Evolutionary conservation across 2,329 filamentous ascomycete species (phyloP).

Genomic region (Stylonectria norvegica): DNA sequence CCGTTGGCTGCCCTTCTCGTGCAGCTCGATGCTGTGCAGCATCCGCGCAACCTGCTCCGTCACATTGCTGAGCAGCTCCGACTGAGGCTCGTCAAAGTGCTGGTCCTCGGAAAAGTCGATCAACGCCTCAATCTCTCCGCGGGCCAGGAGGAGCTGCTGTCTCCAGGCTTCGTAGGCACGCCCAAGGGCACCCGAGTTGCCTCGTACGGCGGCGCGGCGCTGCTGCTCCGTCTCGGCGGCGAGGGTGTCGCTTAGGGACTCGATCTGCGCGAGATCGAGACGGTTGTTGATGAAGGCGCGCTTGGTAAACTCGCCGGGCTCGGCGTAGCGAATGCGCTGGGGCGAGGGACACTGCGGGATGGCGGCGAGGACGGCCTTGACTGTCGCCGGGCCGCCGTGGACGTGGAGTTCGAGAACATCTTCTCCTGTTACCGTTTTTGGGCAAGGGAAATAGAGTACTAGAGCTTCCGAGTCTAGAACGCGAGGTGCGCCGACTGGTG

Average conservation of each 20-base stretch:
- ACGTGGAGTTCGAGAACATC: slow-evolving; percentile 90
- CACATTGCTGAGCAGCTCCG: slow-evolving; percentile 68
- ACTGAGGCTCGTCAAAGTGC: slow-evolving; percentile 86
- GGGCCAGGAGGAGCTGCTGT: slow-evolving; percentile 68
- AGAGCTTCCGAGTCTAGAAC: slow-evolving; percentile 77
- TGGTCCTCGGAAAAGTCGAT: slow-evolving; percentile 98
- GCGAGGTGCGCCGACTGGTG: slow-evolving; percentile 32
- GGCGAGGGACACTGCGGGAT: slow-evolving; percentile 54
- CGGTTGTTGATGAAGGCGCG: slow-evolving; percentile 85
- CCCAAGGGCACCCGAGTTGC: slow-evolving; percentile 66
- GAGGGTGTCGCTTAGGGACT: slow-evolving; percentile 60
- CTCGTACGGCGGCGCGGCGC: slow-evolving; percentile 78
- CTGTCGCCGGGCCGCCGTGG: slow-evolving; percentile 87
- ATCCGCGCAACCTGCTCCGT: slow-evolving; percentile 60
- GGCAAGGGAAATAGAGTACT: slow-evolving; percentile 76
- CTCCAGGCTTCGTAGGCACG: slow-evolving; percentile 82
- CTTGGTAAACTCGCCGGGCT: slow-evolving; percentile 92
- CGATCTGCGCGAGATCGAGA: slow-evolving; percentile 81
- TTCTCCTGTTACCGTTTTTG: slow-evolving; percentile 84
- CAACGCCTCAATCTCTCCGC: slow-evolving; percentile 88
- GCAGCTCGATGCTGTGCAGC: slow-evolving; percentile 59
- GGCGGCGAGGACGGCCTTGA: slow-evolving; percentile 78
- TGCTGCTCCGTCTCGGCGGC: slow-evolving; percentile 86
- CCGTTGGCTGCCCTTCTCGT: slow-evolving; percentile 73
- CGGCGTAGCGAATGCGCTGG: slow-evolving; percentile 71